Base-by-base conservation (phyloP, 805 yeast genomes). In the Schwanniomyces sp. region DNA sequence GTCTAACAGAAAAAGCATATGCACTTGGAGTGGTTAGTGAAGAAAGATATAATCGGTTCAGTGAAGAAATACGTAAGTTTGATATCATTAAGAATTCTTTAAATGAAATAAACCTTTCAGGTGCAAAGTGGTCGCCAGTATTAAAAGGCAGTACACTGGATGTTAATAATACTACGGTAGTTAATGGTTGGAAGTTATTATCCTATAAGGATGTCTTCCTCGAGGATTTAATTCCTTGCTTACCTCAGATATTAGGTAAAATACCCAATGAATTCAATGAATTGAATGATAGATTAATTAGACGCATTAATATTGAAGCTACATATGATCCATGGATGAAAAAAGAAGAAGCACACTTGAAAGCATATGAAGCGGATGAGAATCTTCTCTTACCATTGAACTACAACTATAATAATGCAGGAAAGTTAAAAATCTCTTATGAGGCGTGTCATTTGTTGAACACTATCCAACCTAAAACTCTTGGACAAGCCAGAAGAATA, bases 401-500 rank as follows among this genome's bases (percentile, higher is more conserved):
- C 48, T 81, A 78, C 55, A 85, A 84, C 52, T 92, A 91, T 62
- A 57, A 76, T 10, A 59, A 71, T 11, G 75, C 80, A 14, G 80
- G 88, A 0, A 64, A 55, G 24, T 45, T 71, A 34, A 72, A 70
- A 47, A 67, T 92, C n/a, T 87, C 96, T 1, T 75, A 80, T 24
- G 97, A 92, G 60, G 91, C 84, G 26, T 80, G 86, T 47, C 74
- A 72, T 14, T 67, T 87, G 9, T 71, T 94, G 46, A 88, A 89
- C 57, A 75, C 77, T 9, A 82, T 89, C 12, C 85, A 88, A 51
- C 99, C 99, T 0, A 81, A 81, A 45, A 94, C 97, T 0, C 81
- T 94, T 40, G 98, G 98, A 0, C 98, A 94, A 63, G 98, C 98
- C 0, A 78, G 96, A 62, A 76, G 98, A 55, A 86, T 92, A 10